Evolutionary conservation across 106 monocot genomes (phyloP).

Genomic region (Acorus calamus): DNA sequence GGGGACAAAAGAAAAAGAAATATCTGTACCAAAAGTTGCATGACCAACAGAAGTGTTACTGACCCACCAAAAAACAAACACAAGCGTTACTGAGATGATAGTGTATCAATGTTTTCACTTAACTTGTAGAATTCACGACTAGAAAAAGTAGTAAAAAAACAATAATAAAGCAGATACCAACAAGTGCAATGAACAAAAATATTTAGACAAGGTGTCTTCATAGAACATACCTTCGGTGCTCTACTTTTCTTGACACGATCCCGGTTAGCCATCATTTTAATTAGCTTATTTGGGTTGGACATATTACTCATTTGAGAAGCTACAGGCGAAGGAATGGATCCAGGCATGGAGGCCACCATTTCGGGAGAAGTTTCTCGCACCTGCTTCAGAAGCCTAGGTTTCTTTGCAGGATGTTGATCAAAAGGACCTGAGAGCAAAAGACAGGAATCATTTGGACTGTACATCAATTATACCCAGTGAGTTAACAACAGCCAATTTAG

Average conservation of each 20-base stretch:
- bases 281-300: constrained; percentile 73
- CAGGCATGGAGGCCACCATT: constrained; percentile 23
- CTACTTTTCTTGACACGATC: constrained; percentile 76
- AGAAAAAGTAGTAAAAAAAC: too few species aligned
- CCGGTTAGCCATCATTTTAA: constrained; percentile 64
- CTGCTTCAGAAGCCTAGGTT: constrained; percentile 60
- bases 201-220: background rate
- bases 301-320: constrained; percentile 96
- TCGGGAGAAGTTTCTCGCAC: constrained; percentile 43
- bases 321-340: constrained; percentile 62
- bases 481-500: background rate
- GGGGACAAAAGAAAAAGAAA: too few species aligned
- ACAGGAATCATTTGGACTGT: constrained; percentile 1
- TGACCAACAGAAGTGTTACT: too few species aligned
- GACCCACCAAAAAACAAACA: too few species aligned
- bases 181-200: background rate
- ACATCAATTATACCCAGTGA: background rate
- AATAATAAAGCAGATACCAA: too few species aligned
- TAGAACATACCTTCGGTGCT: constrained; percentile 49
- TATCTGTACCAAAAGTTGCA: too few species aligned
- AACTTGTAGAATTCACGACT: too few species aligned
- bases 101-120: too few species aligned
- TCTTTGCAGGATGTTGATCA: constrained; percentile 62
- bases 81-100: too few species aligned
- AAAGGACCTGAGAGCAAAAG: constrained; percentile 34